Evolutionary conservation across 345 rosid genomes (phyloP).

Genomic region (Ceriops tagal): DNA sequence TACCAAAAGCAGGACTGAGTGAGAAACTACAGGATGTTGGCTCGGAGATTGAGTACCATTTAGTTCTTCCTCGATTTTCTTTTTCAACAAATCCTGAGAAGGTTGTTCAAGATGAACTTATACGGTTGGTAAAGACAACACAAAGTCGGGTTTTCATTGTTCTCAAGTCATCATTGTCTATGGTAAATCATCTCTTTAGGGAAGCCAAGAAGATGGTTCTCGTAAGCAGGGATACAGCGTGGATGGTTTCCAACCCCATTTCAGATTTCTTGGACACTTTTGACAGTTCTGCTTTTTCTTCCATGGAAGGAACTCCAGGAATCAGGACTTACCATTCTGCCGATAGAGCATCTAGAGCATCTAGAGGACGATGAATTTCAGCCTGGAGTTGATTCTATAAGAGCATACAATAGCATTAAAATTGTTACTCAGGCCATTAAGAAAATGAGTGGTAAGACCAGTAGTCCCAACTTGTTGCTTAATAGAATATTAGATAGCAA

Average conservation of each 20-base stretch:
- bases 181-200: neutral
- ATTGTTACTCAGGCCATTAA: neutral
- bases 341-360: neutral
- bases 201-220: neutral
- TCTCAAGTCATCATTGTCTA: neutral
- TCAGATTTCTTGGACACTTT: constrained; percentile 1
- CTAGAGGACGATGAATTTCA: neutral
- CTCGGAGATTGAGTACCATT: neutral
- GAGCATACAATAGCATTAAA: neutral
- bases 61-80: neutral
- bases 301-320: neutral
- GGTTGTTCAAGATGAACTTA: neutral
- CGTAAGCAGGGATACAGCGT: neutral
- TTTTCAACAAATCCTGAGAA: neutral
- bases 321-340: neutral
- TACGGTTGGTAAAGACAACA: neutral
- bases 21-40: neutral
- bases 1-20: neutral
- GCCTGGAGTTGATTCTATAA: neutral
- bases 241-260: neutral
- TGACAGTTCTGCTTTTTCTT: neutral
- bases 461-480: neutral
- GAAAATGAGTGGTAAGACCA: neutral
- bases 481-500: neutral
- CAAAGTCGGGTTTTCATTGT: neutral